These are phyloP conservation scores for Claviceps sp. DNA, from an alignment of 2,329 filamentous ascomycete species.

Conservation along the genomic window DNA sequence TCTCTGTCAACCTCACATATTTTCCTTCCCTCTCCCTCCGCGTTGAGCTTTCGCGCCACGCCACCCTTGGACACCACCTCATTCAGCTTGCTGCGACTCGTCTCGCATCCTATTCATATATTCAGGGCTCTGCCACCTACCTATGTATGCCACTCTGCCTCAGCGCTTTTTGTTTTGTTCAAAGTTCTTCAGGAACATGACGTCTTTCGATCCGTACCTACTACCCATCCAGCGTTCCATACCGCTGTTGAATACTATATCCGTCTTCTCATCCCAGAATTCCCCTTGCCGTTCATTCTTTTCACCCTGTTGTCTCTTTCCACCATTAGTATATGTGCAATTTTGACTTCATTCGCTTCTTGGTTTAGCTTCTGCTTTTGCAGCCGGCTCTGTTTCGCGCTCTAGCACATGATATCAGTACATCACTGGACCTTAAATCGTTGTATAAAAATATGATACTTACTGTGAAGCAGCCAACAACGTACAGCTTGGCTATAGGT, in stretches of 20 bases:
- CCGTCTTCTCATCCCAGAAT: neutral
- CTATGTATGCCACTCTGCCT: slow-evolving; percentile 12
- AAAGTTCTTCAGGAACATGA: neutral
- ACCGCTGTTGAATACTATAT: neutral
- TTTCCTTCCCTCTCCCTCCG: neutral
- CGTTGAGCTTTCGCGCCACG: neutral
- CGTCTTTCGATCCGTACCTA: neutral
- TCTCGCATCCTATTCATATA: neutral
- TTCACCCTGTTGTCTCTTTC: neutral
- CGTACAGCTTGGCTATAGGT: slow-evolving; percentile 47
- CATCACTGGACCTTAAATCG: slow-evolving; percentile 12
- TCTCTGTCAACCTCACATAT: neutral
- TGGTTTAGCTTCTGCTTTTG: neutral
- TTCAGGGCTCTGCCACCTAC: slow-evolving; percentile 8
- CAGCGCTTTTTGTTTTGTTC: slow-evolving; percentile 10
- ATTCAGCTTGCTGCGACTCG: slow-evolving; percentile 21
- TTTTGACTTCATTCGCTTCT: neutral
- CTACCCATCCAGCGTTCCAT: neutral
- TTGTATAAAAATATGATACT: slow-evolving; percentile 38
- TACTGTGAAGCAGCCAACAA: slow-evolving; percentile 46
- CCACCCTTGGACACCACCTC: slow-evolving; percentile 7
- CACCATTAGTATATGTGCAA: neutral
- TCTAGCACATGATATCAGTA: slow-evolving; percentile 16
- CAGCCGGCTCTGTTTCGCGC: neutral
- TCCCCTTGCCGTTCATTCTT: neutral